Evolutionary conservation across 106 monocot species (phyloP), one percentile per base, ranked within the genome.

Genomic region (Posidonia australis): DNA sequence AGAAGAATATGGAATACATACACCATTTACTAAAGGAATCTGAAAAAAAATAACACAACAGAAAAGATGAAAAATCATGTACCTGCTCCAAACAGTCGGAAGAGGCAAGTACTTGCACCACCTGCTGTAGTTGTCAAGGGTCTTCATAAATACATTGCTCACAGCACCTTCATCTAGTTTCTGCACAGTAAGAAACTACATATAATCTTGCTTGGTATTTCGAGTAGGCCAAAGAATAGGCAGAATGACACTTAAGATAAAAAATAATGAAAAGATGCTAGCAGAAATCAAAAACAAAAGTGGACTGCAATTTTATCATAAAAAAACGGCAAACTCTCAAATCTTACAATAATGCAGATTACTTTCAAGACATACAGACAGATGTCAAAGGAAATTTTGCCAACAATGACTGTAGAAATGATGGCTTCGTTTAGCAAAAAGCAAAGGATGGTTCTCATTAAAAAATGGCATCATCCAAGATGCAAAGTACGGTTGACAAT

Each of bases 101-200:
- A 90, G 75, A 41, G 82, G 84, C 70, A 94, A 76, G 75, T 94
- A 94, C 54, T 54, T 78, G 69, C 89, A 94, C 94, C 94, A 94
- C 62, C 83, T 94, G 13, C 71, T 86, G 62, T 94, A 90, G 76
- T 90, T 94, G 3, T 90, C 94, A 64, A 94, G 83, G 42, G 84
- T 77, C 62, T 90, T 94, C 1, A 13, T 18, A 47, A 94, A 90
- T 27, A 94, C 89, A 67, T 74, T 72, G 54, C 74, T 79, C 19
- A 90, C 77, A 44, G 94, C 89, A 67, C 68, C 73, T 43, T 89
- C 89, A 70, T 94, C 94, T 60, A 94, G 65, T 77, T 78, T 89
- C 94, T 64, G 63, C 20, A 36, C 14, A n/a, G 25, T 46, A 26
- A 19, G 19, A 56, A 60, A 49, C 9, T 9, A 16, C 1, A 30